Conservation (phyloP, 208 protist genomes). For the Zelonia costaricensis region DNA sequence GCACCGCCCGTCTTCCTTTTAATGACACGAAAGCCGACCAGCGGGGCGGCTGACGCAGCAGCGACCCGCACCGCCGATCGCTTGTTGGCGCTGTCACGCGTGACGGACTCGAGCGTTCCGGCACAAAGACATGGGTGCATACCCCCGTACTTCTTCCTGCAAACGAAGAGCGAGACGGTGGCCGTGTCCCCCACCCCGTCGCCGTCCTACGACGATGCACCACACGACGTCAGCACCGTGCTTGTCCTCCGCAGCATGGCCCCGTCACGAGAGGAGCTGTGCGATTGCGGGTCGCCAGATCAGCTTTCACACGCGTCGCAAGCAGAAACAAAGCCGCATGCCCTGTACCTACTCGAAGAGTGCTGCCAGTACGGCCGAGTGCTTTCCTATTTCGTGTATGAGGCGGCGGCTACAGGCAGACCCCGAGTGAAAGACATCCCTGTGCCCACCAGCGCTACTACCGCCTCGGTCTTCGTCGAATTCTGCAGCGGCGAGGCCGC, state of each 20-base stretch:
- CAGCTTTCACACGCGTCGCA: not conserved
- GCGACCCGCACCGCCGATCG: slow-evolving; percentile 5
- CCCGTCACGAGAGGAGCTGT: slow-evolving; percentile 24
- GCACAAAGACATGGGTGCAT: slow-evolving; percentile 1
- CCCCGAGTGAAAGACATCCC: not conserved
- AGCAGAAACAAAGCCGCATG: slow-evolving; percentile 35
- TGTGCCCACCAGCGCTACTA: not conserved
- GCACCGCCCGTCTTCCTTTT: slow-evolving; percentile 3
- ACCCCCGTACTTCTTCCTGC: slow-evolving; percentile 7
- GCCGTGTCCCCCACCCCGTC: not conserved
- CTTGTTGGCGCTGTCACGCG: not conserved
- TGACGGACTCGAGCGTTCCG: not conserved
- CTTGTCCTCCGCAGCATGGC: slow-evolving; percentile 46
- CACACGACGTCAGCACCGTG: slow-evolving; percentile 28
- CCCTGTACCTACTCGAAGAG: slow-evolving; percentile 58
- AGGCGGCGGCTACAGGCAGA: not conserved
- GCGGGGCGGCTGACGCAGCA: not conserved
- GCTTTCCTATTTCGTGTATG: slow-evolving; percentile 67
- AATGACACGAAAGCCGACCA: slow-evolving; percentile 1
- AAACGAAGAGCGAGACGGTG: not conserved
- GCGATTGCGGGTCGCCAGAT: slow-evolving; percentile 1
- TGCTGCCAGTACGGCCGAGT: slow-evolving; percentile 78
- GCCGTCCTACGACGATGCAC: not conserved
- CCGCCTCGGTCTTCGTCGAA: slow-evolving; percentile 59
- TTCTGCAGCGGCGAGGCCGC: slow-evolving; percentile 48